A percentile compares a stretch with the other conserved stretches of the same genome.
Evolutionary conservation across 192 early-diverging fungal genomes (phyloP).

Genomic region (Backusella parvicylindrica): DNA sequence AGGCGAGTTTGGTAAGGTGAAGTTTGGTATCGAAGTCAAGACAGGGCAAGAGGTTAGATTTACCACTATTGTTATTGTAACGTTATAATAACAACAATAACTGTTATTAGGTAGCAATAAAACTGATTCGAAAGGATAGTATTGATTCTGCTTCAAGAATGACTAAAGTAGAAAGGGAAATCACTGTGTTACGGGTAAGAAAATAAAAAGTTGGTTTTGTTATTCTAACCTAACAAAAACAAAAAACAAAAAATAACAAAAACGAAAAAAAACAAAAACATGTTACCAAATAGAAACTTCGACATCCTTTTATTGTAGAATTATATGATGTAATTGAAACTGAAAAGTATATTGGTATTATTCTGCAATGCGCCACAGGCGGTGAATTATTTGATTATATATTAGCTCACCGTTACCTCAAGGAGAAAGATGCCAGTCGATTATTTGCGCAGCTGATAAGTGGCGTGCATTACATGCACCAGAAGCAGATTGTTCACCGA

Average conservation of each 20-base stretch:
- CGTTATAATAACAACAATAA: background rate
- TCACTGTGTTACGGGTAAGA: constrained; percentile 85
- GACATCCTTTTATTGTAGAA: constrained; percentile 90
- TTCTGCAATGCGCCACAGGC: constrained; percentile 94
- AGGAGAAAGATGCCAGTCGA: constrained; percentile 85
- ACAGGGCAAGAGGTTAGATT: constrained; percentile 60
- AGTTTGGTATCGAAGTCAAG: constrained; percentile 84
- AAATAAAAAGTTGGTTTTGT: constrained; percentile 1
- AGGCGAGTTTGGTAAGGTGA: constrained; percentile 98
- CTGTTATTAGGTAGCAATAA: constrained; percentile 82
- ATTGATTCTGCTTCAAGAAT: constrained; percentile 79
- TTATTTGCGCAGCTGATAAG: constrained; percentile 93
- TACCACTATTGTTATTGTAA: background rate
- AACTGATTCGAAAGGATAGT: constrained; percentile 90
- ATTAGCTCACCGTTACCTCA: constrained; percentile 88
- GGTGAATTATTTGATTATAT: constrained; percentile 99
- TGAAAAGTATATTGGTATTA: constrained; percentile 93
- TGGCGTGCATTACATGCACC: constrained; percentile 92
- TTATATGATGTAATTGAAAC: constrained; percentile 96
- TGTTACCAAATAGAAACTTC: constrained; percentile 73
- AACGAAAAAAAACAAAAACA: background rate
- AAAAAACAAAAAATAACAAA: background rate
- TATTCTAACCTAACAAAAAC: background rate
- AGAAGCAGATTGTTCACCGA: constrained; percentile 91
- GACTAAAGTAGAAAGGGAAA: constrained; percentile 93